Evolutionary conservation across 192 early-diverging fungal genomes (phyloP).

Genomic region (Entomortierella beljakovae): DNA sequence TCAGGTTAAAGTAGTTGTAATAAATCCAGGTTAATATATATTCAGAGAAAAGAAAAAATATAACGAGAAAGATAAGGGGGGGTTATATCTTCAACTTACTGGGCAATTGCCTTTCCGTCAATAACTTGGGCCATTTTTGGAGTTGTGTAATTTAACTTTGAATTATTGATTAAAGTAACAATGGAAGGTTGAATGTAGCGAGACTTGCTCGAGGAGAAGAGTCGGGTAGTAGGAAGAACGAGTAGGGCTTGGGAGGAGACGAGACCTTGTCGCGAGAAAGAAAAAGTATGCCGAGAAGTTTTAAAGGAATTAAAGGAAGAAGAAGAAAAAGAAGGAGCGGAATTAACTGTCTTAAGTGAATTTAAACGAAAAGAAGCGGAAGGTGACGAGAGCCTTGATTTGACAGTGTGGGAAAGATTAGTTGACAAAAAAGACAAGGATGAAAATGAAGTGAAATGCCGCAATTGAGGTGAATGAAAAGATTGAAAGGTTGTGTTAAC

Average conservation of each 20-base stretch:
- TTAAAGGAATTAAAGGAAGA: neutral
- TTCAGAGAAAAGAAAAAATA: neutral
- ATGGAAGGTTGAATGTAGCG: slow-evolving; percentile 13
- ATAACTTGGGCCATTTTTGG: slow-evolving; percentile 68
- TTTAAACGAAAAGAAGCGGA: neutral
- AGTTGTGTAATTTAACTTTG: neutral
- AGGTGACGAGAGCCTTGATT: neutral
- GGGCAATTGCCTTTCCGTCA: slow-evolving; percentile 84
- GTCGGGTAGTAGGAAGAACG: neutral
- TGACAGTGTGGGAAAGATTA: slow-evolving; percentile 18
- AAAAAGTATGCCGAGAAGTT: neutral
- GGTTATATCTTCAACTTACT: slow-evolving; percentile 59
- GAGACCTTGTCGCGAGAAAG: slow-evolving; percentile 1
- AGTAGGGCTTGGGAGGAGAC: neutral
- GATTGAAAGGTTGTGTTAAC: neutral
- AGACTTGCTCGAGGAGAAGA: neutral
- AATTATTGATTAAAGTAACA: neutral
- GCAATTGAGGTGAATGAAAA: neutral
- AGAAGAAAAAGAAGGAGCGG: neutral
- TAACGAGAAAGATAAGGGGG: neutral
- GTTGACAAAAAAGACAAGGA: too few relatives aligned
- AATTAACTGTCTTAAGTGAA: neutral
- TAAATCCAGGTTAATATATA: too few relatives aligned
- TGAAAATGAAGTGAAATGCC: neutral
- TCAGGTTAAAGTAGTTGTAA: neutral